Base-by-base conservation (phyloP, 345 rosid genomes). In the Eucalyptus regnans region DNA sequence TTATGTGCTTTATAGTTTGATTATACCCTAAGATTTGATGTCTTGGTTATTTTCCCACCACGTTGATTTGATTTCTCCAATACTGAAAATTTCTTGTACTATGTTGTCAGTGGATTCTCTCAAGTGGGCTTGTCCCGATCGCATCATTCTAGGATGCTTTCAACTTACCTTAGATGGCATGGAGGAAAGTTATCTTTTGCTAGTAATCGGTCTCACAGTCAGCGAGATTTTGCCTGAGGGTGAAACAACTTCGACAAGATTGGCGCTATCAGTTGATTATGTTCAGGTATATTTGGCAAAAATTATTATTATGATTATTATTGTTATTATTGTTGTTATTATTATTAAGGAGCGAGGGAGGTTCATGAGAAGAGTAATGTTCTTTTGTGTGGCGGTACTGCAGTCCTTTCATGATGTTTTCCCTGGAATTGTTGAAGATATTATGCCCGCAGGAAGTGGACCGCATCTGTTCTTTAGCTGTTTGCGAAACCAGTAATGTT, bases 391-490 rank as follows among this genome's bases (percentile, higher is more conserved):
- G 89, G 90, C 89, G 90, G 91, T 90, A 89, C 94, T 92, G 84
- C 88, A 95, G 56, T 96, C 96, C 86, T 96, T 95, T 91, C 89
- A 89, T 88, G 96, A 96, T 89, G 51, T 95, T 89, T 49, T 95
- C 92, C 91, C 91, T 44, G 95, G 94, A 91, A 87, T 94, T 71
- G 66, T 92, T 91, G 98, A 96, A 89, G 97, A 95, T 91, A 94
- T 95, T 89, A 83, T 96, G 68, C 99, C 99, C 52, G 68, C 37
- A 88, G 95, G 96, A 89, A 91, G 90, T 87, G 98, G 99, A 86
- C 99, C 99, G 86, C 94, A 96, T 93, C 93, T 96, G 88, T 93
- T 93, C 88, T 89, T 93, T 88, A 93, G 93, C 95, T 96, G 95
- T 94, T 90, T 96, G 90, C 92, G 95, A 85, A 92, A 94, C 89